Evolutionary conservation across 2,329 filamentous ascomycete genomes (phyloP), one percentile per base, ranked within the genome.

Genomic region (Diplodia intermedia): DNA sequence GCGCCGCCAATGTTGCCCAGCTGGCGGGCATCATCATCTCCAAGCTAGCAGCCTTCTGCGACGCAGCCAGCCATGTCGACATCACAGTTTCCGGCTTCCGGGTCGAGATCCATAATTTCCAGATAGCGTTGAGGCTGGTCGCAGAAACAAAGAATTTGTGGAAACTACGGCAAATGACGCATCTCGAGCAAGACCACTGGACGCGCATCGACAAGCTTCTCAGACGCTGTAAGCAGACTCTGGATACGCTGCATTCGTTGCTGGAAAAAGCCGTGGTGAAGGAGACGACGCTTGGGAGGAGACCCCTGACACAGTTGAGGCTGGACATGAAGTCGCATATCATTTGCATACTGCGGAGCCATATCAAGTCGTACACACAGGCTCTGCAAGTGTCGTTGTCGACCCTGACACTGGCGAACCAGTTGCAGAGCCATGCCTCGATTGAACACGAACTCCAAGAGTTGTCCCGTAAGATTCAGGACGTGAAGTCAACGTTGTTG

Each of bases 311-410:
- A 3, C 66, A 67, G 49, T 36, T 67, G 33, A 56, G 49, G 33
- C 56, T 67, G 29, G 61, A 67, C 18, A 67, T 67, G 66, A 61
- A 36, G 20, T 67, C 66, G 12, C 66, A 67, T 23, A 61, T 57
- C 18, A 53, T 67, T 33, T 43, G 36, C n/a, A 67, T 62, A n/a
- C 26, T 67, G 33, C 53, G 66, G 36, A 61, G 56, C 12, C 56
- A 67, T 12, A 53, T 67, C 20, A 67, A 67, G 47, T 67, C 66
- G 18, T 61, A 67, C 20, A 67, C 66, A 8, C 66, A 62, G 18
- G 66, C 66, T 31, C 57, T 67, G 33, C 66, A 67, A n/a, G 55
- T 67, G 1, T 67, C 56, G 14, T 9, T 67, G 49, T 57, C 55
- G 18, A 60, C 56, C 26, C 20, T 67, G 29, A 62, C 50, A 7